Evolutionary conservation across 345 rosid species (phyloP).

Genomic region (Crucihimalaya himalaica): DNA sequence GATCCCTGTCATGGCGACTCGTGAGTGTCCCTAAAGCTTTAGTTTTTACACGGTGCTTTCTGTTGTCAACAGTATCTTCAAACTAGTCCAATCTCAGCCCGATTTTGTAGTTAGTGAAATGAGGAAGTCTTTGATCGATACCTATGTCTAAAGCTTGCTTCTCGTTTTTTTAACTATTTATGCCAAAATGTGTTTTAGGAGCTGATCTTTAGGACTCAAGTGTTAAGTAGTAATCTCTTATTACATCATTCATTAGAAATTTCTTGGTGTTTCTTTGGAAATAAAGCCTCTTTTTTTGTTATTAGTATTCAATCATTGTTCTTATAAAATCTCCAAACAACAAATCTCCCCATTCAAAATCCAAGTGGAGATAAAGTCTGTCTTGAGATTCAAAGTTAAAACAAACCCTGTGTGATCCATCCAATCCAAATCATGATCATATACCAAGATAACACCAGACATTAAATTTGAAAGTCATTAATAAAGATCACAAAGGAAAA

Average conservation of each 20-base stretch:
- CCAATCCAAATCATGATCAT: slow-evolving; percentile 26
- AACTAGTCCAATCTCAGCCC: slow-evolving; percentile 68
- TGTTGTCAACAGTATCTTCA: slow-evolving; percentile 70
- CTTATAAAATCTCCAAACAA: slow-evolving; percentile 29
- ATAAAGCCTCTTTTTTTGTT: neutral
- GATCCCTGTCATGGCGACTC: too few relatives aligned
- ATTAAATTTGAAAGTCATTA: slow-evolving; percentile 1
- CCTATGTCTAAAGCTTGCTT: slow-evolving; percentile 42
- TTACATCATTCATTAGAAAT: neutral
- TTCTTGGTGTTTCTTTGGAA: neutral
- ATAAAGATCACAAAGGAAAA: slow-evolving; percentile 60
- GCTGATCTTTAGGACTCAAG: neutral
- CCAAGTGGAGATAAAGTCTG: slow-evolving; percentile 22
- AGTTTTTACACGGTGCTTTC: too few relatives aligned
- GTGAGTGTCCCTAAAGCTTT: too few relatives aligned
- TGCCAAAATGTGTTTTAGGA: neutral
- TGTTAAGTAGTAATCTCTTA: neutral
- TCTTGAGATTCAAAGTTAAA: slow-evolving; percentile 22
- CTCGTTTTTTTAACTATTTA: neutral
- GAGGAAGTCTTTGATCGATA: slow-evolving; percentile 78
- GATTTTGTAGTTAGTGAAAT: slow-evolving; percentile 59
- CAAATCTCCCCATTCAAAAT: slow-evolving; percentile 24
- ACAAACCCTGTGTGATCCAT: slow-evolving; percentile 26
- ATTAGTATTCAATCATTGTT: slow-evolving; percentile 25
- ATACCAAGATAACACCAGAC: neutral